Evolutionary conservation across 2,329 filamentous ascomycete genomes (phyloP), one percentile per base, ranked within the genome.

Genomic region (Clonostachys sp.): DNA sequence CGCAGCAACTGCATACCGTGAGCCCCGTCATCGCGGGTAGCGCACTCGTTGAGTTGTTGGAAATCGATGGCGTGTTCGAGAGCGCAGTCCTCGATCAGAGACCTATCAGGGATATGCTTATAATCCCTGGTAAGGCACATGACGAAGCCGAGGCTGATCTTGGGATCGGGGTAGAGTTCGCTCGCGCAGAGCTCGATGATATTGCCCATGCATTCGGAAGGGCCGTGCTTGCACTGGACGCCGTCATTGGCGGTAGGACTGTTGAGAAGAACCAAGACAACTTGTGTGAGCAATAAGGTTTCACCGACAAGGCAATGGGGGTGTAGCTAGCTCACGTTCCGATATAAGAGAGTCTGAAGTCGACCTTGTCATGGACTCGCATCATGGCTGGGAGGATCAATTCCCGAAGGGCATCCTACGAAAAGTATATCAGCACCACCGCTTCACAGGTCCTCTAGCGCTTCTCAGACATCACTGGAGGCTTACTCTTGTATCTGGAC

Each of bases 111-210:
- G 34, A 99, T 96, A 8, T 83, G 67, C 18, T 74, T 47, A 66
- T 91, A 99, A 51, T 91, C 80, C 52, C 77, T 79, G 18, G 85
- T 84, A 48, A 99, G 71, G 70, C 94, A 99, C 79, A 95, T 94
- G 48, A 90, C 86, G 69, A 97, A 99, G 51, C 92, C 92, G 18
- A 99, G 83, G 58, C 87, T 91, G 54, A 85, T 88, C 68, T 95
- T 94, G 34, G 89, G 88, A 54, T 91, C 84, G 33, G 89, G 87
- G 61, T 94, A 94, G 34, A 94, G 77, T 53, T 86, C 76, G 50
- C 85, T 84, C 34, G 91, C 91, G 70, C 94, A 99, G 44, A 99
- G 86, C 64, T 96, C 87, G 66, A 99, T 76, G 63, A 96, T 95
- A 70, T 99, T 91, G 51, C 94, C 94, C 59, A 97, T 81, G 65